Evolutionary conservation across 2,329 filamentous ascomycete genomes (phyloP).

Genomic region (Lecanicillium sp.): DNA sequence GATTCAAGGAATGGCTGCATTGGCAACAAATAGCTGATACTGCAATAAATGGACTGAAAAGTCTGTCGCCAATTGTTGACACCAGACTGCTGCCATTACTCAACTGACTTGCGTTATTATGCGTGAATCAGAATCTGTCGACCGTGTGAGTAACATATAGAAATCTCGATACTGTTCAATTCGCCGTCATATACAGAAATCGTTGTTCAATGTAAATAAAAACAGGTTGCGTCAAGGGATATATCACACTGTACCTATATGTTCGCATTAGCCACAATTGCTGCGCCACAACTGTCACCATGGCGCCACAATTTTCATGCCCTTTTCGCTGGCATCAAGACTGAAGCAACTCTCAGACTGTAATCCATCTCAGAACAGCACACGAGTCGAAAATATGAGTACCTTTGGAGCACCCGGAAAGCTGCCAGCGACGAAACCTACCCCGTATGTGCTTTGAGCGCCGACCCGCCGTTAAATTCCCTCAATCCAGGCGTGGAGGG

Average conservation of each 20-base stretch:
- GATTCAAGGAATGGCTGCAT: background rate
- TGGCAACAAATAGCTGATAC: background rate
- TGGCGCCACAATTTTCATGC: slow-evolving; percentile 6
- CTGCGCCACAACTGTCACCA: background rate
- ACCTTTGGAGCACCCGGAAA: slow-evolving; percentile 67
- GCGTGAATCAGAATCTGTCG: no score
- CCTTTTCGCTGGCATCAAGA: background rate
- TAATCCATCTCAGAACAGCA: slow-evolving; percentile 4
- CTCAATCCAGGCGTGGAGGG: background rate
- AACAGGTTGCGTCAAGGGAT: background rate
- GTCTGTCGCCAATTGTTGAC: no score
- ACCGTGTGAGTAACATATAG: no score
- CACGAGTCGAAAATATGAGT: slow-evolving; percentile 39
- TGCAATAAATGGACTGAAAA: no score
- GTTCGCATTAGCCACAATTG: background rate
- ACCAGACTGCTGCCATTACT: no score
- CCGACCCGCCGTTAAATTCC: background rate
- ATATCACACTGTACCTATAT: no score
- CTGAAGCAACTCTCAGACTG: background rate
- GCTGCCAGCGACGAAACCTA: slow-evolving; percentile 59
- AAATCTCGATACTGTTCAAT: no score
- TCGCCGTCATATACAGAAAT: no score
- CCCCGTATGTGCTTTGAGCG: slow-evolving; percentile 49
- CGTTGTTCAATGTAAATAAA: no score
- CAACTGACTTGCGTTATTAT: no score